Evolutionary conservation across 2,329 filamentous ascomycete genomes (phyloP), one percentile per base, ranked within the genome.

Genomic region (Rhinocladiella similis): DNA sequence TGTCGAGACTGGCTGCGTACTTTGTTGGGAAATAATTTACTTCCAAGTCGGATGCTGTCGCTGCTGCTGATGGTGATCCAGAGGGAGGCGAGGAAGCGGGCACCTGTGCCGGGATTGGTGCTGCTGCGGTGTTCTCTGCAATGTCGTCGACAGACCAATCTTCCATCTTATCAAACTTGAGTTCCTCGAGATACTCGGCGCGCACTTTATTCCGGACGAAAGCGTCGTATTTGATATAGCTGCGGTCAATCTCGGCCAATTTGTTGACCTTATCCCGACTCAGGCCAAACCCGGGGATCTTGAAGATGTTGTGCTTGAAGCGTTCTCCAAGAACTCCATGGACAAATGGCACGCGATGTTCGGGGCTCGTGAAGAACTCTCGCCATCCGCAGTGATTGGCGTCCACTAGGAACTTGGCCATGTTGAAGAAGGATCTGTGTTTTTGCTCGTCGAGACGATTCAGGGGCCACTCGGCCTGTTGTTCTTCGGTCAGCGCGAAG

Each of bases 291-390:
- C 50, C 48, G 5, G 63, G 61, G 36, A 59, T 46, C 13, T 63
- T 61, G 53, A 66, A 65, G 39, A 66, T 59, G 12, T 54, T 54
- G 20, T 60, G 50, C 27, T 51, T 52, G 38, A 63, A 55, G 41
- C 47, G 62, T 38, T 63, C 56, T 18, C 53, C 60, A 13, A 65
- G 19, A 38, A 63, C 53, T 2, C 53, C 62, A 36, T 59, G 56
- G 18, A 65, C 51, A 19, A 66, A 50, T 18, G 59, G 47, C 7
- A 45, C 42, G 2, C 64, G 63, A 18, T 58, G 47, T 22, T 57
- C 51, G 1, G 27, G 41, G 10, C 57, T 54, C 10, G 62, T 62
- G 50, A 66, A 63, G 53, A 65, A 60, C 29, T 56, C 35, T 9
- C 50, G 41, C 64, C 64, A 66, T 5, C 56, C 55, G 35, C 53